These are phyloP conservation scores for Caryopteris hybrid DNA, from an alignment of 305 asterid genomes.

Conservation along the genomic window DNA sequence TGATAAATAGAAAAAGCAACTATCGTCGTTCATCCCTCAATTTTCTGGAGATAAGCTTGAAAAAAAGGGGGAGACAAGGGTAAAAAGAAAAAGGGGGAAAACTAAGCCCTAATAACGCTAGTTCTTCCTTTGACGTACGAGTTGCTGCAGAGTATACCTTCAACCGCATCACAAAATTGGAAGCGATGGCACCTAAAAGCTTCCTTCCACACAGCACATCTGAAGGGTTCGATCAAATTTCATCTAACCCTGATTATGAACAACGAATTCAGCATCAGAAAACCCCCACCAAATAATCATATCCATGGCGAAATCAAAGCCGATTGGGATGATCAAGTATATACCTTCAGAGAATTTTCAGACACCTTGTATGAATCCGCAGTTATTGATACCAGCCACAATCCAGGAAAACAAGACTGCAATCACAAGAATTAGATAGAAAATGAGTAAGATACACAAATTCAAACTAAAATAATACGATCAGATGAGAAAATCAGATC, in stretches of 20 bases:
- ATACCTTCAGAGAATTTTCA: conserved; percentile 57
- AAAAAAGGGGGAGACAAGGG: not conserved
- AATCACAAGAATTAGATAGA: conserved; percentile 15
- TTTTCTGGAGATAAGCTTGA: conserved; percentile 23
- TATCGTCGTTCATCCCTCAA: conserved; percentile 25
- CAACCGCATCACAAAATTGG: conserved; percentile 36
- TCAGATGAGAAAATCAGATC: not conserved
- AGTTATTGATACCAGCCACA: conserved; percentile 57
- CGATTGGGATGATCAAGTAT: conserved; percentile 1
- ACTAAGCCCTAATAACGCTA: conserved; percentile 17
- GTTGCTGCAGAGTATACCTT: conserved; percentile 30
- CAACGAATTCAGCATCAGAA: not conserved
- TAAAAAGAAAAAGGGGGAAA: not conserved
- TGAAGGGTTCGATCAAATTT: conserved; percentile 11
- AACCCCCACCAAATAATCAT: conserved; percentile 12
- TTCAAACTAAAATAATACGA: not conserved
- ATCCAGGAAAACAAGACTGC: conserved; percentile 67
- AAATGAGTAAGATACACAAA: not conserved
- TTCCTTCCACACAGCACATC: conserved; percentile 27
- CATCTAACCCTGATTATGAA: conserved; percentile 51
- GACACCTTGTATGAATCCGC: conserved; percentile 66
- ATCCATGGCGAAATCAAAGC: not conserved
- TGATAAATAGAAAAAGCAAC: conserved; percentile 21
- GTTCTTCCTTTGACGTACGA: conserved; percentile 30
- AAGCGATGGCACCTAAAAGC: conserved; percentile 25